Evolutionary conservation across 768 basidiomycete genomes (phyloP), one percentile per base, ranked within the genome.

Genomic region (Russula abietina): DNA sequence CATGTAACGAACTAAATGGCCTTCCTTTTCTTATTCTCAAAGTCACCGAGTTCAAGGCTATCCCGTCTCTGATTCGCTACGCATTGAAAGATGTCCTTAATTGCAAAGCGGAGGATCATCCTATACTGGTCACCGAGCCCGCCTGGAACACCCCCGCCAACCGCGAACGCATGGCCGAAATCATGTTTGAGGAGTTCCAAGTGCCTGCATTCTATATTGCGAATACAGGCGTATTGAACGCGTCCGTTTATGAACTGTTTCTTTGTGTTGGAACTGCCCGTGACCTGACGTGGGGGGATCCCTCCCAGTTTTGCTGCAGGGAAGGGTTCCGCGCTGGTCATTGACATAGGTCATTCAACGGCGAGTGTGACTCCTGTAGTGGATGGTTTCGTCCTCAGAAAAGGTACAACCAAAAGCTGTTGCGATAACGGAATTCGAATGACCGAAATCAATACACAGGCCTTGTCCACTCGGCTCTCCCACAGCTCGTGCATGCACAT

Each of bases 161-260:
- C 71, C 79, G 96, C 63, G 93, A 98, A 77, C 83, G 88, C 59
- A 91, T 98, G 88, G 91, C 93, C 12, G 93, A 98, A 76, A 89
- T 97, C 52, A 91, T 97, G 86, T 98, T 98, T 70, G 97, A 99
- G 74, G 89, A 96, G 68, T 96, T 97, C 69, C 79, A 91, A 52
- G 89, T 88, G 8, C 96, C 97, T 10, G 97, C 95, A 2, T 94
- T 96, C 76, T 99, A 98, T 72, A 90, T 96, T 43, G 93, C 95
- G 17, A 97, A 98, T 71, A 90, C 90, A 26, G 89, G 91, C 24
- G 96, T 98, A 16, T 76, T 98, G 60, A 95, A 91, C 72, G 89
- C 96, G 93, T 98, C 12, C 50, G 28, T 45, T 30, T 32, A 14
- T 22, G 45, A 52, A 33, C 38, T 22, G 1, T 33, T 17, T 36